Evolutionary conservation across 1,284 basidiomycete species (phyloP).

Genomic region (Rhodotorula sp.): DNA sequence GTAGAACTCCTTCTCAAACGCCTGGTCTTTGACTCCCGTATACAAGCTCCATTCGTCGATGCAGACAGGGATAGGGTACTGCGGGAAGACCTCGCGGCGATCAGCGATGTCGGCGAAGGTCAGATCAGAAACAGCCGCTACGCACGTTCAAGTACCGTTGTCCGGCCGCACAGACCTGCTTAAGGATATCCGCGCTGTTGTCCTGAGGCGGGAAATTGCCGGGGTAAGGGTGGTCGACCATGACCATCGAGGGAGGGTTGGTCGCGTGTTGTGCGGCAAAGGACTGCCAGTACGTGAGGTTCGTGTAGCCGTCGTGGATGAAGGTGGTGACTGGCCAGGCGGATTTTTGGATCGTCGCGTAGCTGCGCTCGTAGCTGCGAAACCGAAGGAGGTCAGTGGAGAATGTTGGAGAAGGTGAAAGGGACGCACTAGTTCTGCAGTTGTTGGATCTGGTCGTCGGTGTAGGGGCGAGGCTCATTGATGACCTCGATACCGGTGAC

Average conservation of each 20-base stretch:
- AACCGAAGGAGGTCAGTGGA: not conserved
- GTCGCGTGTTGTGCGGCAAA: conserved; percentile 19
- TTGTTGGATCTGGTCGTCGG: conserved; percentile 38
- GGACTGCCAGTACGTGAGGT: conserved; percentile 11
- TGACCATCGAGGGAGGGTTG: conserved; percentile 42
- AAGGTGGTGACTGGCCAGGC: conserved; percentile 42
- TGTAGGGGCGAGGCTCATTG: conserved; percentile 45
- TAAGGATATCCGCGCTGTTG: conserved; percentile 39
- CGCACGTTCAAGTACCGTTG: conserved; percentile 32
- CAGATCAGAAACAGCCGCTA: not conserved
- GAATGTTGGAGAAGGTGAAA: too few species aligned
- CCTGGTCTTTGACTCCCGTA: conserved; percentile 43
- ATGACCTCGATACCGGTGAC: conserved; percentile 44
- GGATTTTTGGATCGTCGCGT: conserved; percentile 41
- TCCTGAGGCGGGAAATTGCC: conserved; percentile 44
- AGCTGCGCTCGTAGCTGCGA: conserved; percentile 27
- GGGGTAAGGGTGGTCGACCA: conserved; percentile 45
- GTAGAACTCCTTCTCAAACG: conserved; percentile 44
- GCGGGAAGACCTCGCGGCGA: not conserved
- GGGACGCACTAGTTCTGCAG: conserved; percentile 42
- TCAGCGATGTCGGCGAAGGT: not conserved
- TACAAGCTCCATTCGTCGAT: conserved; percentile 43
- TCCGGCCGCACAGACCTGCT: conserved; percentile 43
- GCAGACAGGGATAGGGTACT: conserved; percentile 44
- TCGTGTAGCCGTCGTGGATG: conserved; percentile 40